A percentile compares a stretch with the other conserved stretches of the same genome.
Evolutionary conservation across 805 yeast genomes (phyloP).

Genomic region (Pichia cabralensis): DNA sequence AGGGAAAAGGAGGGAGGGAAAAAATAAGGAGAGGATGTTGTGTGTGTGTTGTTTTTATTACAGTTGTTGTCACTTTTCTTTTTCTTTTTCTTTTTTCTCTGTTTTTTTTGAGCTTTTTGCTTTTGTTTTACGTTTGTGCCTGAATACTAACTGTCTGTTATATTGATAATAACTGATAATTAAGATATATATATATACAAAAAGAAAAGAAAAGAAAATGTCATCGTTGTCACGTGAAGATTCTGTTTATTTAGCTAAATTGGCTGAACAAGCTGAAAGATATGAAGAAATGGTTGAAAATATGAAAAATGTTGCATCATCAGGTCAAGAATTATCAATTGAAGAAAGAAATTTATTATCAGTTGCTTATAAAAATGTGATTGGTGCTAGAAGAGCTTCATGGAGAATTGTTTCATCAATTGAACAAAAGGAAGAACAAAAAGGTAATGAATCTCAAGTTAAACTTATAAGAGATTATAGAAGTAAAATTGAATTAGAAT

Average conservation of each 20-base stretch:
- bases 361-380: conserved; percentile 96
- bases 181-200: too few relatives aligned
- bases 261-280: conserved; percentile 99
- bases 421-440: conserved; percentile 96
- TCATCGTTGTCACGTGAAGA: conserved; percentile 92
- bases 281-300: conserved; percentile 99
- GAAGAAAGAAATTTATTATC: conserved; percentile 97
- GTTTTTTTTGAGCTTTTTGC: too few relatives aligned
- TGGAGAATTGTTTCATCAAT: conserved; percentile 98
- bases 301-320: conserved; percentile 95
- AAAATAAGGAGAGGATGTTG: too few relatives aligned
- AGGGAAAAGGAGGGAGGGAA: too few relatives aligned
- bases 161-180: too few relatives aligned
- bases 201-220: conserved; percentile 7
- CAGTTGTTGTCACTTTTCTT: too few relatives aligned
- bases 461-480: conserved; percentile 87
- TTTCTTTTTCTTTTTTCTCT: too few relatives aligned
- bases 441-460: conserved; percentile 89
- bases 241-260: conserved; percentile 93
- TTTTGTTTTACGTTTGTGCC: too few relatives aligned
- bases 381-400: conserved; percentile 98
- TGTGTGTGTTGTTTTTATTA: too few relatives aligned
- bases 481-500: conserved; percentile 86
- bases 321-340: conserved; percentile 90
- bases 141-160: too few relatives aligned